Conservation (phyloP, 495 filamentous ascomycete genomes). For the Neurospora sp. region DNA sequence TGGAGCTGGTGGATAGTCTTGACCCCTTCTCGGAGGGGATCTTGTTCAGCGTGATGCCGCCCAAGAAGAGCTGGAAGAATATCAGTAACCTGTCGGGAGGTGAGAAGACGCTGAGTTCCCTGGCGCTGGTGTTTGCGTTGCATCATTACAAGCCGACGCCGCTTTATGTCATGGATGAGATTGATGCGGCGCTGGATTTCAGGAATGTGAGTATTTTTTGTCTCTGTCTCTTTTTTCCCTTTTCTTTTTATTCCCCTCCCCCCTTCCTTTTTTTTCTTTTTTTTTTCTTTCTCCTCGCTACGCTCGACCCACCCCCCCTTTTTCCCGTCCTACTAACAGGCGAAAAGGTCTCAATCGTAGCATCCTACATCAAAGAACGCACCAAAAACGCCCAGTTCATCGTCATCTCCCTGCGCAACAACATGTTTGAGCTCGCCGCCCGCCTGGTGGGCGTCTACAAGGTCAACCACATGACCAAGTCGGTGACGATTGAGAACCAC, state of each 20-base stretch:
- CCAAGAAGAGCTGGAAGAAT: conserved; percentile 99
- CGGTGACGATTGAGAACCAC: conserved; percentile 86
- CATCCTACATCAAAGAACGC: conserved; percentile 95
- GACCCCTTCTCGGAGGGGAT: conserved; percentile 98
- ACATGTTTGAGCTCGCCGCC: conserved; percentile 98
- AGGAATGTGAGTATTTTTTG: conserved; percentile 60
- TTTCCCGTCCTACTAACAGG: too few relatives aligned
- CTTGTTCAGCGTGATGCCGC: conserved; percentile 94
- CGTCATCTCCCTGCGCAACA: conserved; percentile 94
- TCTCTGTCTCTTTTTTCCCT: conserved; percentile 8
- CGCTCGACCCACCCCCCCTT: neutral
- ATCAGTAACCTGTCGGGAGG: too few relatives aligned
- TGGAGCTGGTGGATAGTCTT: conserved; percentile 89
- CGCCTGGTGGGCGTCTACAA: conserved; percentile 95
- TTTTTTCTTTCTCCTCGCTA: neutral
- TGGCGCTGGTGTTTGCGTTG: conserved; percentile 92
- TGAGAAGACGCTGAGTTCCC: conserved; percentile 89
- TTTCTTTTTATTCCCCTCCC: neutral
- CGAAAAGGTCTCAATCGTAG: conserved; percentile 84
- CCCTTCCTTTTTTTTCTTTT: conserved; percentile 8
- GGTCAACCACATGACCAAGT: conserved; percentile 99
- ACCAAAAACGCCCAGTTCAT: conserved; percentile 99
- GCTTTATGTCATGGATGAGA: conserved; percentile 99
- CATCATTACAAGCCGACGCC: conserved; percentile 98
- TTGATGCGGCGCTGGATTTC: conserved; percentile 96